phyloP scores from a whole-genome alignment of 2,329 filamentous ascomycete species.

The Mycosphaerelloides madeirae region DNA sequence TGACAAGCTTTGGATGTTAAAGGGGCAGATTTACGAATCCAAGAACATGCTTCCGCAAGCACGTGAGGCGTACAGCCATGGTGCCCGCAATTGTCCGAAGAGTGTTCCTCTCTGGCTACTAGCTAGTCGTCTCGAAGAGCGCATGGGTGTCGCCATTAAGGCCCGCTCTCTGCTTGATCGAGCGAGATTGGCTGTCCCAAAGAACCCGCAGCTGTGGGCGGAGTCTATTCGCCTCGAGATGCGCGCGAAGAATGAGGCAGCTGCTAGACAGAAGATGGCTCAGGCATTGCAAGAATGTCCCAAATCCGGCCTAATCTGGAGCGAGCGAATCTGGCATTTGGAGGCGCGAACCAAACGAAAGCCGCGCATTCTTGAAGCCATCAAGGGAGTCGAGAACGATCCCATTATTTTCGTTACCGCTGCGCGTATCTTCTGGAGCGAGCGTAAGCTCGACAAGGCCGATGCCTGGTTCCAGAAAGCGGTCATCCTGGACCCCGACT shows the following conservation, averaged over 20 bases:
- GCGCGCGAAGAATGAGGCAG: conserved; percentile 72
- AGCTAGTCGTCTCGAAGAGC: conserved; percentile 82
- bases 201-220: conserved; percentile 78
- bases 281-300: conserved; percentile 88
- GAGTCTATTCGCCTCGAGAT: conserved; percentile 93
- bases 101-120: conserved; percentile 88
- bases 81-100: conserved; percentile 78
- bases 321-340: conserved; percentile 91
- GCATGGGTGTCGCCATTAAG: conserved; percentile 76
- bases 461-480: conserved; percentile 98
- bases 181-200: conserved; percentile 80
- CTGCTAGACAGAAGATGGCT: conserved; percentile 90
- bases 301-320: conserved; percentile 81
- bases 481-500: conserved; percentile 76
- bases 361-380: conserved; percentile 83
- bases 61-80: conserved; percentile 81
- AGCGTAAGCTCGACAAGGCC: conserved; percentile 87
- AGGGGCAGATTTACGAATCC: conserved; percentile 93
- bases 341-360: conserved; percentile 90
- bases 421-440: conserved; percentile 92
- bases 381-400: conserved; percentile 95
- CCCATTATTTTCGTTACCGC: conserved; percentile 84
- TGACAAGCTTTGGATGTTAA: conserved; percentile 96
- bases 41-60: conserved; percentile 76
- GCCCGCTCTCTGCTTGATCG: conserved; percentile 90